Evolutionary conservation across 768 basidiomycete genomes (phyloP), one percentile per base, ranked within the genome.

Genomic region (button mushroom (Agaricus bisporus)): DNA sequence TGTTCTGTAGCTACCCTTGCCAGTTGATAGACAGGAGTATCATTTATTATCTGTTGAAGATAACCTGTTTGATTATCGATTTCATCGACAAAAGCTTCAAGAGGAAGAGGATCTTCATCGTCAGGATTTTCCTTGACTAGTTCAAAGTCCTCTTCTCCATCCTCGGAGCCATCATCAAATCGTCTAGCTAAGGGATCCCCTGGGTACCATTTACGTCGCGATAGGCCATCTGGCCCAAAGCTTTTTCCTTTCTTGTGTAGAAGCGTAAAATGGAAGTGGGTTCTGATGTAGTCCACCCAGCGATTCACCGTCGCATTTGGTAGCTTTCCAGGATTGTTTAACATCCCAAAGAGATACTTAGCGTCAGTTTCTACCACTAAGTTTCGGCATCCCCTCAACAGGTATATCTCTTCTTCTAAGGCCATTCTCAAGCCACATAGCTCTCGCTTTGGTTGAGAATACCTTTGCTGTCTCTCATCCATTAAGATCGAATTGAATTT

Each of bases 371-470:
- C 69, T 0, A 70, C 61, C 0, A 54, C 49, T 4, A 68, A 56
- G 18, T 64, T 64, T 4, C 47, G 20, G 0, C 71, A 44, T 0
- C 72, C 61, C 11, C 69, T 56, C 3, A 71, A 57, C 29, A 58
- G 67, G 1, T 68, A 17, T 1, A 54, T 39, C 1, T 45, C 44
- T 26, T 26, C 10, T 14, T 45, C 44, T 5, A 28, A 28, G 10
- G n/a, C 29, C 29, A 36, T 48, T 17, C 29, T 35, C 35, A 48
- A 6, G 3, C 46, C n/a, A 7, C 32, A 35, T 11, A 48, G 18
- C 70, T 78, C 73, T 0, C 66, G 25, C 44, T 79, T 78, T 0
- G 71, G 64, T 42, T 75, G 73, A 1, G 70, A 72, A 53, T 66
- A 73, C 0, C 59, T 25, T 1, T 61, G 51, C 56, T 74, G 68